Conservation (phyloP, 768 basidiomycete species). For the Phaffia tasmanica region DNA sequence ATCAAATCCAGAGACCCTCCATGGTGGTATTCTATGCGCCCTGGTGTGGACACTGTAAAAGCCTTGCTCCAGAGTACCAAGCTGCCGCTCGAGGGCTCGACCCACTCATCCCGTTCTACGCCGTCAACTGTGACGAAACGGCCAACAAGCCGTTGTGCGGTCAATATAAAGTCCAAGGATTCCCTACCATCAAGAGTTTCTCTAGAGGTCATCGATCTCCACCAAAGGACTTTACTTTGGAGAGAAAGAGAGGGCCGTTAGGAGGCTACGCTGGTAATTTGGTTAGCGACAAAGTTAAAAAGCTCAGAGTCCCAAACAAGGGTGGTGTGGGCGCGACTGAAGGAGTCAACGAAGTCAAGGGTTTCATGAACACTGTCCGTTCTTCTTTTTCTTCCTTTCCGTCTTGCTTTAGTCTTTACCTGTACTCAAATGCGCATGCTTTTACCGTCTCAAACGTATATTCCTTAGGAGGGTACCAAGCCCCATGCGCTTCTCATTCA, state of each 20-base stretch:
- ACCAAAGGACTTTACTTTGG: constrained; percentile 56
- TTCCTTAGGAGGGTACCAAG: constrained; percentile 32
- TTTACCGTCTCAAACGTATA: constrained; percentile 26
- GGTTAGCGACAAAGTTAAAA: constrained; percentile 58
- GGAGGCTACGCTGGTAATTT: constrained; percentile 64
- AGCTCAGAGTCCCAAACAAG: constrained; percentile 39
- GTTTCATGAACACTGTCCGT: constrained; percentile 61
- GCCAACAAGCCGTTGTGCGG: constrained; percentile 71
- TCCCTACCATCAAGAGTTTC: constrained; percentile 86
- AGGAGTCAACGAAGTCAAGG: constrained; percentile 48
- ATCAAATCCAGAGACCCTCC: constrained; percentile 11
- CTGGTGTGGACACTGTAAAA: constrained; percentile 71
- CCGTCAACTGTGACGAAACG: constrained; percentile 75
- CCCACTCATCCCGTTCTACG: constrained; percentile 77
- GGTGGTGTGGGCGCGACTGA: constrained; percentile 27
- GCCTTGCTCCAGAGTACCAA: constrained; percentile 70
- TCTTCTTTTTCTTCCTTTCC: not conserved
- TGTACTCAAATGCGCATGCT: not conserved
- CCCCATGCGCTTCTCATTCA: constrained; percentile 38
- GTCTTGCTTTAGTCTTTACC: constrained; percentile 1
- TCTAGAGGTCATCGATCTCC: constrained; percentile 58
- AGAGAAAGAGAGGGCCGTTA: constrained; percentile 60
- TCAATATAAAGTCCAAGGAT: constrained; percentile 76
- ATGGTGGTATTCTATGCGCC: constrained; percentile 89
- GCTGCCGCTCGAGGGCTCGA: constrained; percentile 66